Evolutionary conservation across 2,329 filamentous ascomycete species (phyloP), one percentile per base, ranked within the genome.

Genomic region (Beauveria sp.): DNA sequence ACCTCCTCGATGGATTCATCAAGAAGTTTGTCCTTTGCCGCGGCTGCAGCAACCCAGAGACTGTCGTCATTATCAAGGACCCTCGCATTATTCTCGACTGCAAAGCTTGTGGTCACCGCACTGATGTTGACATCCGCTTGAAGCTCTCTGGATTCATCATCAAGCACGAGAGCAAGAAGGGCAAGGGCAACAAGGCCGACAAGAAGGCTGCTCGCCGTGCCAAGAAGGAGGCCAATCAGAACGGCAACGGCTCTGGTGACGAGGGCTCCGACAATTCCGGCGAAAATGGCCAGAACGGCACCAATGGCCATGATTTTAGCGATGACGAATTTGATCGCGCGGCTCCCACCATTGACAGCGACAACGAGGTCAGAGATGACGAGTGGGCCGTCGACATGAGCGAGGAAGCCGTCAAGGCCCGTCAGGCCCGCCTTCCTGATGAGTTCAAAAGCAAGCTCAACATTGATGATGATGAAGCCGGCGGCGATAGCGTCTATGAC

Each of bases 21-120:
- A 85, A 88, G 82, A 96, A 91, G 80, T 99, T 98, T 69, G 95
- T 99, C 71, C 92, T 99, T 66, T 99, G 95, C 90, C 96, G 96
- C 82, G 93, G 96, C 77, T 99, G 95, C 88, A 96, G 96, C 87
- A 99, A 99, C 77, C 95, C 95, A 42, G 95, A 99, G 83, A 99
- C 95, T 67, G 93, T 96, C 67, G 88, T 98, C 72, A 86, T 89
- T 73, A 91, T 98, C 83, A 97, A 96, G 79, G 93, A 97, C 71
- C 91, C 89, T 61, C 87, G 84, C 74, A 98, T 99, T 75, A 78
- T 91, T 65, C 87, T 98, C 68, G 95, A 99, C 79, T 99, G 95
- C 88, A 99, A 99, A 81, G 95, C 95, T 65, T 99, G 95, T 74
- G 95, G 95, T 73, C 90, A 96, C 78, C 92, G 91, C 72, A 89